Evolutionary conservation across 495 filamentous ascomycete genomes (phyloP).

Genomic region (Neurospora discreta): DNA sequence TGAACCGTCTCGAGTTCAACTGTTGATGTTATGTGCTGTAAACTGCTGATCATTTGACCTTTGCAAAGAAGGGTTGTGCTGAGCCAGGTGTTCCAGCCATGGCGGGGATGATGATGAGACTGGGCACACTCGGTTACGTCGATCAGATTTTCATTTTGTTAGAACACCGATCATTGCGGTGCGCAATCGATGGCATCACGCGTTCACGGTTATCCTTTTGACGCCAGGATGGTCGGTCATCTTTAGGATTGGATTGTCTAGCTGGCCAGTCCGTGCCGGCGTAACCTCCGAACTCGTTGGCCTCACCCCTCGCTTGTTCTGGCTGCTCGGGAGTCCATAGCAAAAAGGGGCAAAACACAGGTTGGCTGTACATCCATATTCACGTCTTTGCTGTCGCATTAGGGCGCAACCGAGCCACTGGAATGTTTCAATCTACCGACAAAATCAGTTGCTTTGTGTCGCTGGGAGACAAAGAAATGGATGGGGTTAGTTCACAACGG

Average conservation of each 20-base stretch:
- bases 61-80: background rate
- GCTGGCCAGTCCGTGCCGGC: background rate
- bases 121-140: background rate
- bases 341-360: background rate
- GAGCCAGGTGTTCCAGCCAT: background rate
- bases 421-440: background rate
- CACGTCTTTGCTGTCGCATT: background rate
- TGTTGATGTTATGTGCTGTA: background rate
- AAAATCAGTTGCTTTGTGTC: background rate
- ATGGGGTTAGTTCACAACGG: background rate
- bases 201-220: background rate
- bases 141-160: background rate
- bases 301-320: background rate
- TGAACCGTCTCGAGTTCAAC: background rate
- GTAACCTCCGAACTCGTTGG: background rate
- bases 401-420: background rate
- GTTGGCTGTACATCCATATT: background rate
- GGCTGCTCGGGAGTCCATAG: background rate
- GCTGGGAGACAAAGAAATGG: background rate
- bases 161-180: background rate
- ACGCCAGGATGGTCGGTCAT: background rate
- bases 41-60: background rate
- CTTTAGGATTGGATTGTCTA: background rate
- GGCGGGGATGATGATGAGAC: background rate
- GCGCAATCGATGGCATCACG: background rate